Evolutionary conservation across 2,329 filamentous ascomycete species (phyloP).

Genomic region (Nemania sp.): DNA sequence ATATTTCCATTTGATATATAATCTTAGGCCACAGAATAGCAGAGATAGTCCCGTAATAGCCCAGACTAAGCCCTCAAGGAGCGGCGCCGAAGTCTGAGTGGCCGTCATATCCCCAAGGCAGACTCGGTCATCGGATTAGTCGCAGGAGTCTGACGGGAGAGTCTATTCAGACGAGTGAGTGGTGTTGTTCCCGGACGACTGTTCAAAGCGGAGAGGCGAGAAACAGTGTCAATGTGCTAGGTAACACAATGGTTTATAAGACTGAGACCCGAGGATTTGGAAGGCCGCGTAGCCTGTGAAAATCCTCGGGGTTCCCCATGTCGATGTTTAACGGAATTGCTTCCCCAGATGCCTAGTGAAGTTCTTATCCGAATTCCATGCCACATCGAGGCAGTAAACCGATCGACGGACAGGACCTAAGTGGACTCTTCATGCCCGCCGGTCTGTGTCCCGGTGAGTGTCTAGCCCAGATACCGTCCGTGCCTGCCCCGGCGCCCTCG

Average conservation of each 20-base stretch:
- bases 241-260: constrained; percentile 12
- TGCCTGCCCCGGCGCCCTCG: not conserved
- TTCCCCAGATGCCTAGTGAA: constrained; percentile 16
- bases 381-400: constrained; percentile 6
- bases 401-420: constrained; percentile 17
- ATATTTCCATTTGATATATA: constrained; percentile 37
- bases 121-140: constrained; percentile 10
- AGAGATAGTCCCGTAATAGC: constrained; percentile 24
- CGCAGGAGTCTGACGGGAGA: not conserved
- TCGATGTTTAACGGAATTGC: constrained; percentile 23
- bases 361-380: constrained; percentile 5
- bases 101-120: constrained; percentile 19
- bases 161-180: not conserved
- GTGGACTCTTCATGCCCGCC: not conserved
- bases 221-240: not conserved
- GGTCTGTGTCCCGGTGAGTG: constrained; percentile 1
- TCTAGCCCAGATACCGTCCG: not conserved
- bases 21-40: constrained; percentile 19
- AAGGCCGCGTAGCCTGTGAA: constrained; percentile 6
- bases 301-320: constrained; percentile 20
- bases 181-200: not conserved
- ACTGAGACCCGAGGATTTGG: constrained; percentile 3
- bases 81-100: constrained; percentile 26
- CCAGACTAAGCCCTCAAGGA: constrained; percentile 27
- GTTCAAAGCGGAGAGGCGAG: not conserved